Evolutionary conservation across 306 rosid species (phyloP).

Genomic region (Inga oerstediana): DNA sequence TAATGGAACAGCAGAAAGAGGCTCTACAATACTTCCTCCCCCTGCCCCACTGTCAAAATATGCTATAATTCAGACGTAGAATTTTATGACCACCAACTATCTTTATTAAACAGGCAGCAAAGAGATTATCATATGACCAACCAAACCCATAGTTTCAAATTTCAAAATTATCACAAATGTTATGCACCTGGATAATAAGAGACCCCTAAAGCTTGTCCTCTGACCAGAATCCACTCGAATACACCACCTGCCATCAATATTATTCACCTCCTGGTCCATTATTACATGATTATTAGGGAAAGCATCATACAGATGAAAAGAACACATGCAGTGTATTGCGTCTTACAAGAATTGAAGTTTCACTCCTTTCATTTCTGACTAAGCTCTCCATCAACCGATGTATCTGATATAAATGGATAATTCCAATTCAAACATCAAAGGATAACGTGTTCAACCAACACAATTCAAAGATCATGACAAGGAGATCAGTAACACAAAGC

Average conservation of each 20-base stretch:
- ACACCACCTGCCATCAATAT: conserved; percentile 93
- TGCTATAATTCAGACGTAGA: conserved; percentile 49
- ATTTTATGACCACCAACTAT: conserved; percentile 20
- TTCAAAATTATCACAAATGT: conserved; percentile 32
- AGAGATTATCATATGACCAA: conserved; percentile 24
- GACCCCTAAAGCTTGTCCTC: conserved; percentile 67
- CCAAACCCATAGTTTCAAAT: conserved; percentile 17
- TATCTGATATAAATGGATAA: conserved; percentile 54
- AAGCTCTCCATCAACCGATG: conserved; percentile 72
- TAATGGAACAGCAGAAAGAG: conserved; percentile 79
- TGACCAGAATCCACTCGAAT: conserved; percentile 62
- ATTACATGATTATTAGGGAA: conserved; percentile 33
- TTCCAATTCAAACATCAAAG: conserved; percentile 23
- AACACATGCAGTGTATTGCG: conserved; percentile 30
- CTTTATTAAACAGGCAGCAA: conserved; percentile 5
- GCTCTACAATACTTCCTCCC: conserved; percentile 73
- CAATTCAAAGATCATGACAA: not conserved
- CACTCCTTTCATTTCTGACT: conserved; percentile 63
- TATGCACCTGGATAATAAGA: conserved; percentile 78
- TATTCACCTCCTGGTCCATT: conserved; percentile 75
- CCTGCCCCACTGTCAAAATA: conserved; percentile 70
- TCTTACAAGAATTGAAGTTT: conserved; percentile 67
- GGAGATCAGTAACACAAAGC: conserved; percentile 11
- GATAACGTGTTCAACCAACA: conserved; percentile 20
- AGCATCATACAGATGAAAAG: conserved; percentile 26